These are phyloP conservation scores for Quercus gilva DNA, from an alignment of 306 rosid species.

Conservation along the genomic window DNA sequence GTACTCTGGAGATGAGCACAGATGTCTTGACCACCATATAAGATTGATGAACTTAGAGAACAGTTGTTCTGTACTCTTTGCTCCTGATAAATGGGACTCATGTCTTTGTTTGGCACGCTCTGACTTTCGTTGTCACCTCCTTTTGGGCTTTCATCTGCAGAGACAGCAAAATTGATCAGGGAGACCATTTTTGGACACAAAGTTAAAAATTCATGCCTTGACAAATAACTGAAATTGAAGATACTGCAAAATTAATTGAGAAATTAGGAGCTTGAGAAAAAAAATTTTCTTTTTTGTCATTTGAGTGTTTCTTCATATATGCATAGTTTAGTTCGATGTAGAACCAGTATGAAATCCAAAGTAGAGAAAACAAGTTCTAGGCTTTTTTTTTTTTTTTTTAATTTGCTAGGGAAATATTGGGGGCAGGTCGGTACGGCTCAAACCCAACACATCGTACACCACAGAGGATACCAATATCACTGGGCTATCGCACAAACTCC, in stretches of 20 bases:
- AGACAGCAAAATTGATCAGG: neutral
- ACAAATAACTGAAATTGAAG: neutral
- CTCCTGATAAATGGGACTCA: constrained; percentile 56
- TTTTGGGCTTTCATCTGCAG: constrained; percentile 42
- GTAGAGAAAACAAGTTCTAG: neutral
- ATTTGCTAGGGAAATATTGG: too few species aligned
- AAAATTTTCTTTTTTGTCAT: neutral
- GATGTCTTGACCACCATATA: constrained; percentile 88
- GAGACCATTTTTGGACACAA: neutral
- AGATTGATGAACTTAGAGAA: constrained; percentile 86
- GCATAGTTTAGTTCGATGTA: neutral
- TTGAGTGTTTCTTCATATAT: neutral
- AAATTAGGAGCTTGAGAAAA: neutral
- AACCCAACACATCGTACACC: too few species aligned
- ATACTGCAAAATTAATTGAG: neutral
- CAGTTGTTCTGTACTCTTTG: constrained; percentile 74
- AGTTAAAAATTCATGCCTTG: neutral
- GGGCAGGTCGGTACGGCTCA: too few species aligned
- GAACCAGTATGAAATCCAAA: neutral
- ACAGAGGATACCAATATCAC: too few species aligned
- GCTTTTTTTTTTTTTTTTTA: too few species aligned
- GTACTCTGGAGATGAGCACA: constrained; percentile 53
- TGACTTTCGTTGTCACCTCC: constrained; percentile 42
- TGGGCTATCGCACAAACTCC: too few species aligned
- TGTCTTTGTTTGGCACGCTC: constrained; percentile 37